Evolutionary conservation across 2,329 filamentous ascomycete genomes (phyloP), one percentile per base, ranked within the genome.

Genomic region (Biscogniauxia sp.): DNA sequence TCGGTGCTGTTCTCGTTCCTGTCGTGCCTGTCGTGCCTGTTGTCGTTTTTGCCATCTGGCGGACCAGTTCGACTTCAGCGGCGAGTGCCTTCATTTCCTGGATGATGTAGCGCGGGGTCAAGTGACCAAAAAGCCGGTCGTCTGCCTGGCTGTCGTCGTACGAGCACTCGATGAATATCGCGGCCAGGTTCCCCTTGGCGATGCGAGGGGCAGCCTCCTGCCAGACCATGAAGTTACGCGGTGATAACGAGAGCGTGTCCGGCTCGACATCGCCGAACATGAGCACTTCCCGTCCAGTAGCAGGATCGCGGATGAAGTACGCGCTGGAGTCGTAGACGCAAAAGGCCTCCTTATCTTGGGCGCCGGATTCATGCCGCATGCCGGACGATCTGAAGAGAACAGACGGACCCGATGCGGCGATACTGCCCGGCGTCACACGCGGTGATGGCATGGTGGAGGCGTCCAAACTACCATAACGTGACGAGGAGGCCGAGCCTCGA

Each of bases 201-300:
- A 99, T 87, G 72, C 96, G 97, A 8, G 89, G 89, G 0, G 93
- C 94, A 0, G 94, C 94, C 70, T 95, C 91, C 66, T 86, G 84
- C 95, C 95, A 99, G 15, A 99, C 87, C 15, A 82, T 80, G n/a
- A 83, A 78, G 66, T 95, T 98, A 23, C 93, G 87, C 0, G 94
- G 93, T 1, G 86, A 89, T 1, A 94, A 76, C 0, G 92, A 96
- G 25, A 98, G 77, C 8, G 87, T 89, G 75, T 99, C 95, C 0
- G 95, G 93, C 72, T 99, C 95, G 45, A 98, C 91, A 67, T 99
- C 95, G 19, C 95, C 95, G 72, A 97, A 98, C 54, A 99, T 91
- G 61, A 99, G 84, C 2, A 98, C 85, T 75, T 99, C 94, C 32
- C 84, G 84, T 1, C 85, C 84, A 0, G 87, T 90, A 0, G 78